Evolutionary conservation across 2,329 filamentous ascomycete genomes (phyloP).

Genomic region (Pseudopithomyces chartarum): DNA sequence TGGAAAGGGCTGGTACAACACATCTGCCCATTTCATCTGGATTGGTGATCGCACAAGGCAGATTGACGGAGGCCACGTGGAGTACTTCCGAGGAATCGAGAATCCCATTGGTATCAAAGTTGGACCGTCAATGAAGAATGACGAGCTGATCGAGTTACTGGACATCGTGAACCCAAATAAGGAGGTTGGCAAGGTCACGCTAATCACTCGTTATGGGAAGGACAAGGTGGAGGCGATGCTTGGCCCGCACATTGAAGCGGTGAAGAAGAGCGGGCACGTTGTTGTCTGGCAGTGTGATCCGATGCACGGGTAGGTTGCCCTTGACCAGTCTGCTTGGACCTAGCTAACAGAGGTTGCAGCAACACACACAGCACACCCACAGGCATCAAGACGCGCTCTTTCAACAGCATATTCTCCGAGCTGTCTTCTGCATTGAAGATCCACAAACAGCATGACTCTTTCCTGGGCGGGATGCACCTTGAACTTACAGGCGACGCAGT

Average conservation of each 20-base stretch:
- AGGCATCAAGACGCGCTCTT: slow-evolving; percentile 90
- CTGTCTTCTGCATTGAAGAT: slow-evolving; percentile 81
- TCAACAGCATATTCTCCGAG: slow-evolving; percentile 88
- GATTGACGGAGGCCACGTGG: slow-evolving; percentile 89
- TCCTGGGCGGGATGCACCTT: slow-evolving; percentile 91
- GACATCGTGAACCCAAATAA: slow-evolving; percentile 81
- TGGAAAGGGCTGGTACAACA: slow-evolving; percentile 81
- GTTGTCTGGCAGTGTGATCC: slow-evolving; percentile 99
- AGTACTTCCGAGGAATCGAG: slow-evolving; percentile 94
- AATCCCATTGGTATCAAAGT: slow-evolving; percentile 98
- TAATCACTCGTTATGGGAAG: slow-evolving; percentile 94
- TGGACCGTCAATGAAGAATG: slow-evolving; percentile 78
- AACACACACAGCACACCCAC: slow-evolving; percentile 69
- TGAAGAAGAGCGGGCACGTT: slow-evolving; percentile 74
- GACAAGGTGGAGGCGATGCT: slow-evolving; percentile 75
- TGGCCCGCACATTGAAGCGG: slow-evolving; percentile 83
- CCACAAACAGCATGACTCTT: slow-evolving; percentile 81
- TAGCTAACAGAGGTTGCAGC: slow-evolving; percentile 24
- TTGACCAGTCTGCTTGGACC: not conserved
- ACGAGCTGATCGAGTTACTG: slow-evolving; percentile 79
- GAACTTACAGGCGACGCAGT: slow-evolving; percentile 96
- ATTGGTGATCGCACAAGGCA: slow-evolving; percentile 96
- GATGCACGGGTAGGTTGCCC: slow-evolving; percentile 75
- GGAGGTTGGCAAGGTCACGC: slow-evolving; percentile 89
- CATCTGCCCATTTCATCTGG: slow-evolving; percentile 96